These are phyloP conservation scores for Talaromyces nanjingensis DNA, from an alignment of 495 filamentous ascomycete species.

Conservation along the genomic window DNA sequence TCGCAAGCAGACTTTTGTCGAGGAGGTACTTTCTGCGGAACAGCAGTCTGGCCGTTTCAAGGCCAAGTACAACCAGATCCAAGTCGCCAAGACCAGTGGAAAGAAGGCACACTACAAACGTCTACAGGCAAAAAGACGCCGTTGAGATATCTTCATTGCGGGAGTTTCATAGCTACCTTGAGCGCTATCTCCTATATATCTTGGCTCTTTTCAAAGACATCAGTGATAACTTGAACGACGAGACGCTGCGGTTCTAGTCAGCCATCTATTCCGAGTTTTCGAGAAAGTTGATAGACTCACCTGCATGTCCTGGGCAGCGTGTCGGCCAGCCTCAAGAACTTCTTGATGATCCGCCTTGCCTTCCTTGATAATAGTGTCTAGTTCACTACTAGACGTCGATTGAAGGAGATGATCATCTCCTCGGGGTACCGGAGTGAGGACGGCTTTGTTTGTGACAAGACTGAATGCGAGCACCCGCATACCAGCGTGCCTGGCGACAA, in stretches of 20 bases:
- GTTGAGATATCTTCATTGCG: constrained; percentile 15
- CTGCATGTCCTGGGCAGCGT: constrained; percentile 63
- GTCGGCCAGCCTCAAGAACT: constrained; percentile 56
- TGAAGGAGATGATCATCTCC: constrained; percentile 50
- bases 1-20: constrained; percentile 82
- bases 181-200: constrained; percentile 1
- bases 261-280: constrained; percentile 9
- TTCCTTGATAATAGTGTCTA: constrained; percentile 49
- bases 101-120: constrained; percentile 67
- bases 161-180: constrained; percentile 16
- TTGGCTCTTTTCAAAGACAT: constrained; percentile 17
- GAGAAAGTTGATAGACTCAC: constrained; percentile 26
- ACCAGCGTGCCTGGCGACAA: constrained; percentile 64
- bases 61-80: constrained; percentile 64
- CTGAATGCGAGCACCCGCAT: constrained; percentile 67
- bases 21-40: constrained; percentile 70
- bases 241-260: constrained; percentile 23
- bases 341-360: constrained; percentile 70
- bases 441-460: constrained; percentile 68
- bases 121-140: constrained; percentile 50
- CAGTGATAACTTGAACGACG: constrained; percentile 29
- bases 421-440: constrained; percentile 54
- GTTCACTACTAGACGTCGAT: constrained; percentile 33
- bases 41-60: constrained; percentile 53
- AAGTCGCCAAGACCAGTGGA: constrained; percentile 59